These are phyloP conservation scores for Monilinia fructigena DNA, from an alignment of 2,329 filamentous ascomycete genomes.

Conservation along the genomic window DNA sequence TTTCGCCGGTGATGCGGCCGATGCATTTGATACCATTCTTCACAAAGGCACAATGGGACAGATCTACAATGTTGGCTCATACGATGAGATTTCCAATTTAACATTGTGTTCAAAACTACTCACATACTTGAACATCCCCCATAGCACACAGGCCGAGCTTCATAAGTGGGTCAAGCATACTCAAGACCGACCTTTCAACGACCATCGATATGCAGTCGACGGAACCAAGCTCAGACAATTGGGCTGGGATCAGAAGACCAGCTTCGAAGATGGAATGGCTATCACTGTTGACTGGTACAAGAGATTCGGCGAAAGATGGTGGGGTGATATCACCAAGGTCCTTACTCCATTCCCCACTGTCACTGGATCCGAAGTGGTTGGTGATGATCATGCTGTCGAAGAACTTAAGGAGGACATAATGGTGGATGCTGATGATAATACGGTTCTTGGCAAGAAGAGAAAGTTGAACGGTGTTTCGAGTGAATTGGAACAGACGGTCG, in stretches of 20 bases:
- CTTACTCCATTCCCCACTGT: conserved; percentile 67
- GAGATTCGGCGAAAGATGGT: conserved; percentile 65
- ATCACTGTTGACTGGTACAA: conserved; percentile 70
- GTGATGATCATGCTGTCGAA: conserved; percentile 36
- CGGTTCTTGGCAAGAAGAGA: conserved; percentile 35
- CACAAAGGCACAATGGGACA: conserved; percentile 73
- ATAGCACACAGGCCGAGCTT: conserved; percentile 52
- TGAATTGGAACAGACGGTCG: background rate
- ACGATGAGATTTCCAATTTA: conserved; percentile 74
- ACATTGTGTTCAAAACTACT: conserved; percentile 66
- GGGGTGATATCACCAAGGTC: conserved; percentile 69
- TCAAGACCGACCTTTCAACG: conserved; percentile 75
- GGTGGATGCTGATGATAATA: conserved; percentile 31
- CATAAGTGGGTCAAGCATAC: conserved; percentile 71
- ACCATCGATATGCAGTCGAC: conserved; percentile 70
- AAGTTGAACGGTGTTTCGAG: conserved; percentile 14
- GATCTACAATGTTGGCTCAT: conserved; percentile 79
- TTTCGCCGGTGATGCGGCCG: conserved; percentile 74
- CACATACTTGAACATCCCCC: conserved; percentile 57
- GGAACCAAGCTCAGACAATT: conserved; percentile 64
- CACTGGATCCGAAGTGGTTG: conserved; percentile 53
- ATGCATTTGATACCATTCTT: conserved; percentile 80
- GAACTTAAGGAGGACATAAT: conserved; percentile 38
- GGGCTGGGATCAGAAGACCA: conserved; percentile 68
- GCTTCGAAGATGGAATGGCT: conserved; percentile 61